Evolutionary conservation across 352 stramenopile species (phyloP).

Genomic region (Phytophthora aleatoria): DNA sequence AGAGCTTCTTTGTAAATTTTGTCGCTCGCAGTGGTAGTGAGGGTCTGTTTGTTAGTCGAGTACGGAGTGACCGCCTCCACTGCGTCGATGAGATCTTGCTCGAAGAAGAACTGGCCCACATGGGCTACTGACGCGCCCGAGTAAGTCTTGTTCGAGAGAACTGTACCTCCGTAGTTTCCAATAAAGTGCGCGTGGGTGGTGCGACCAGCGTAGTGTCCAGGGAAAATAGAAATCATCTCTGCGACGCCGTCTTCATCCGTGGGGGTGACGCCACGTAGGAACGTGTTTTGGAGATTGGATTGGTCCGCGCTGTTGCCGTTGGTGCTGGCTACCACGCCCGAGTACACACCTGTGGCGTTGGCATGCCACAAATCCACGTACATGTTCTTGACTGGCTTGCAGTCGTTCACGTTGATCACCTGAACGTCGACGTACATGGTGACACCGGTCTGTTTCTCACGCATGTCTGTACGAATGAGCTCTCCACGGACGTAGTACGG

Average conservation of each 20-base stretch:
- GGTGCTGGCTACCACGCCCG: constrained; percentile 25
- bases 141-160: constrained; percentile 32
- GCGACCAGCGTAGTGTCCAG: constrained; percentile 29
- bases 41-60: too few species aligned
- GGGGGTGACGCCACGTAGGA: constrained; percentile 25
- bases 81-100: too few species aligned
- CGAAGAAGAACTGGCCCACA: constrained; percentile 15
- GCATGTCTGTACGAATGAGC: too few species aligned
- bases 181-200: constrained; percentile 30
- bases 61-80: too few species aligned
- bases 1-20: too few species aligned
- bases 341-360: constrained; percentile 34
- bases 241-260: constrained; percentile 32
- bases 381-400: constrained; percentile 4
- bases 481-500: too few species aligned
- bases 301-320: constrained; percentile 26
- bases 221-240: constrained; percentile 31
- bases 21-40: too few species aligned
- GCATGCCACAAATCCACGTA: constrained; percentile 37
- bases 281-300: constrained; percentile 29
- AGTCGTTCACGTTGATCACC: too few species aligned
- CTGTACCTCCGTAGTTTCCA: constrained; percentile 22
- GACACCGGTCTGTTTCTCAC: too few species aligned
- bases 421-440: too few species aligned
- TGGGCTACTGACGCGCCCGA: constrained; percentile 24